Conservation (phyloP, 805 yeast genomes). For the Starmerella etchellsii region DNA sequence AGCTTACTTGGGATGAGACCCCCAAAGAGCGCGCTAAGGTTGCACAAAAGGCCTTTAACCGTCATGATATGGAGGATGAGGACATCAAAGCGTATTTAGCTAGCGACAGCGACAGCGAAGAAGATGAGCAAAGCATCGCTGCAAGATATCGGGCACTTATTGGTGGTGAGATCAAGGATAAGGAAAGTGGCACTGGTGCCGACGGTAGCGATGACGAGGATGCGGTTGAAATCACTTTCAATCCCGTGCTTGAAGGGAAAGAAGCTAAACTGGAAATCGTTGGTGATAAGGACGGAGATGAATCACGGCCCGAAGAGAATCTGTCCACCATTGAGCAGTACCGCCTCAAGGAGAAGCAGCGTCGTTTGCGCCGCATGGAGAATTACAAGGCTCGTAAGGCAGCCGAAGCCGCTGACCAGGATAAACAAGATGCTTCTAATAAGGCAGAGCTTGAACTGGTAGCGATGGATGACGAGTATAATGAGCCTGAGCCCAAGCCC, state of each 20-base stretch:
- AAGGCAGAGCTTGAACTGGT: constrained; percentile 63
- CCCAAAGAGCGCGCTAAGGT: constrained; percentile 75
- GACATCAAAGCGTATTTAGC: constrained; percentile 65
- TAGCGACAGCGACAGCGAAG: constrained; percentile 26
- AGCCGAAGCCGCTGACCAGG: constrained; percentile 33
- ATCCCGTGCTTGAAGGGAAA: constrained; percentile 60
- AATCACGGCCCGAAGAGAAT: constrained; percentile 33
- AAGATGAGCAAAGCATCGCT: constrained; percentile 15
- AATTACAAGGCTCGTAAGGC: constrained; percentile 50
- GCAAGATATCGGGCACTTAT: constrained; percentile 19
- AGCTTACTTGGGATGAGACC: constrained; percentile 96
- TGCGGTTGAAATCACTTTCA: constrained; percentile 92
- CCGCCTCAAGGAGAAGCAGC: constrained; percentile 81
- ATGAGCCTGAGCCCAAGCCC: constrained; percentile 60
- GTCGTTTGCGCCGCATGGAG: constrained; percentile 74
- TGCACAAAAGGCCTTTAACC: constrained; percentile 70
- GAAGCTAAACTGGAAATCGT: constrained; percentile 24
- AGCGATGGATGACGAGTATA: constrained; percentile 49
- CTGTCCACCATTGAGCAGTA: constrained; percentile 69
- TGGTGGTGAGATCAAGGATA: constrained; percentile 3
- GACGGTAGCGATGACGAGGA: constrained; percentile 38
- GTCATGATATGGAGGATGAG: constrained; percentile 41
- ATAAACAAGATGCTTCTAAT: constrained; percentile 31
- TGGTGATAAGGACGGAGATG: neutral
- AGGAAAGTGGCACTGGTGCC: constrained; percentile 21